These are phyloP conservation scores for Pythium pyrilobum DNA, from an alignment of 352 stramenopile genomes.

Conservation along the genomic window DNA sequence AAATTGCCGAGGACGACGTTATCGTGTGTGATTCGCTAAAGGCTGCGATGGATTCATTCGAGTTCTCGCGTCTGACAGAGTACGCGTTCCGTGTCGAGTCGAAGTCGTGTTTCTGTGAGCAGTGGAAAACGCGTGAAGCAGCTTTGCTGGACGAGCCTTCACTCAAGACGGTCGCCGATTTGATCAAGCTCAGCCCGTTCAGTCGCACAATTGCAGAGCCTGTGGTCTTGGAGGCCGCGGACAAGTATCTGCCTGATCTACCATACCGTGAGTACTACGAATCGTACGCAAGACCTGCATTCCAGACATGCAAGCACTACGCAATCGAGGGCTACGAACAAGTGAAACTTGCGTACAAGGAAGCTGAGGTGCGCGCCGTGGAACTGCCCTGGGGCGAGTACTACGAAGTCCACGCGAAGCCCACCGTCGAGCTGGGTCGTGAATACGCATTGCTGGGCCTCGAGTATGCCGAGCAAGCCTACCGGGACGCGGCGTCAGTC, in stretches of 20 bases:
- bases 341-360: neutral
- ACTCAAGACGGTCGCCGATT: neutral
- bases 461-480: neutral
- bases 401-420: conserved; percentile 1
- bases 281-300: conserved; percentile 2
- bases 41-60: neutral
- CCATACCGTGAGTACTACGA: conserved; percentile 9
- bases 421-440: neutral
- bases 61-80: neutral
- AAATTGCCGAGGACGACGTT: neutral
- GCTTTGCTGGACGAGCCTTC: neutral
- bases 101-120: conserved; percentile 10
- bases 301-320: neutral
- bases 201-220: conserved; percentile 13
- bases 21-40: neutral
- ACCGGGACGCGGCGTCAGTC: neutral
- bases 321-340: neutral
- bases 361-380: neutral
- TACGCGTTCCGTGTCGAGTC: conserved; percentile 10
- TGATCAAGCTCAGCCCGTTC: conserved; percentile 8
- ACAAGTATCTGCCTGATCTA: conserved; percentile 8
- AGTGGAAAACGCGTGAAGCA: conserved; percentile 5
- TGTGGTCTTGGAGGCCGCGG: neutral
- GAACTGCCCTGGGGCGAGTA: conserved; percentile 5
- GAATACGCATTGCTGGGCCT: neutral